A percentile compares a stretch with the other conserved stretches of the same genome.
phyloP scores from a whole-genome alignment of 2,329 filamentous ascomycete species.

The Pyricularia pennisetigena region DNA sequence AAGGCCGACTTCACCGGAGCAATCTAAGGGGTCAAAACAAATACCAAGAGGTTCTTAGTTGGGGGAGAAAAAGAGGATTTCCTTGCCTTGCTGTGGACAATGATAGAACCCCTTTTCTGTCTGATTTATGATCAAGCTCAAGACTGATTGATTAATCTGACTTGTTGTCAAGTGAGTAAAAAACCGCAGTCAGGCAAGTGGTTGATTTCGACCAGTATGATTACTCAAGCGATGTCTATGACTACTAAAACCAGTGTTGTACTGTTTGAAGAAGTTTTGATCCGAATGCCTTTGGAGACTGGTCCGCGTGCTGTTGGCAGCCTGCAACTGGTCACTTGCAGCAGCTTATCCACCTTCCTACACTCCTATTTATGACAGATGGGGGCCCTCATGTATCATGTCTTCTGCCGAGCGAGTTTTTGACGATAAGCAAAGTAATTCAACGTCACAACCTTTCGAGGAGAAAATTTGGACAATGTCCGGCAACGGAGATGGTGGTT shows the following conservation, averaged over 20 bases:
- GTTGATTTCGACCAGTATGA: not conserved
- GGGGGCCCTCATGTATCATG: not conserved
- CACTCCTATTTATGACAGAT: not conserved
- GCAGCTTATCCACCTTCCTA: not conserved
- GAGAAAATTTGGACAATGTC: not conserved
- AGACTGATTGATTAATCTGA: not conserved
- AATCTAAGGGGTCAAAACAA: not conserved
- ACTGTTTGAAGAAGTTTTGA: not conserved
- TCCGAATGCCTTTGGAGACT: too few species aligned
- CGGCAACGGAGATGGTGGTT: not conserved
- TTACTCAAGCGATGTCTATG: not conserved
- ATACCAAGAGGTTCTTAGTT: not conserved
- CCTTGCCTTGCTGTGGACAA: not conserved
- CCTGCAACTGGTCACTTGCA: not conserved
- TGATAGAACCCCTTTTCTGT: too few species aligned
- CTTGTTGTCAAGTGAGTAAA: not conserved
- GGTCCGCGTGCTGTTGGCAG: not conserved
- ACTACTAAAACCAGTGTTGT: not conserved
- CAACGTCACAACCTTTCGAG: not conserved
- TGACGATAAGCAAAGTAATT: not conserved
- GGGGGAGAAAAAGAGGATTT: not conserved
- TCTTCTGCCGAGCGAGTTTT: not conserved
- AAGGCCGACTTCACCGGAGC: not conserved
- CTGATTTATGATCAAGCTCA: too few species aligned
- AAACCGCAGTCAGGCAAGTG: not conserved